These are phyloP conservation scores for Flaveria linearis DNA, from an alignment of 129 eudicot species.

Conservation along the genomic window DNA sequence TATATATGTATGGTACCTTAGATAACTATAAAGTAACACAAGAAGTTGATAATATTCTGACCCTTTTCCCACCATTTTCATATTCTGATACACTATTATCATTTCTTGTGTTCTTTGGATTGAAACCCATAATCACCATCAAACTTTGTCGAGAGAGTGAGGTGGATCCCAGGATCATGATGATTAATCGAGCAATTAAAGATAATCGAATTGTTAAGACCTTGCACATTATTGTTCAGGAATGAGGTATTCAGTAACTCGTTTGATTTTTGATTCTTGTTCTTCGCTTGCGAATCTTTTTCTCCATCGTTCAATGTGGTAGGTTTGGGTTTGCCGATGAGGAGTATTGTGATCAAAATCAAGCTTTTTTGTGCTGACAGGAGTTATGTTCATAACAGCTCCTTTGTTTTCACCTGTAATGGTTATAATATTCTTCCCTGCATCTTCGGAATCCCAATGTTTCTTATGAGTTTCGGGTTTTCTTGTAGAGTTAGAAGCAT, in stretches of 20 bases:
- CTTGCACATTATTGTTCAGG: constrained; percentile 73
- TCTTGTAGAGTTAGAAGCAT: constrained; percentile 27
- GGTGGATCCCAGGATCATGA: constrained; percentile 66
- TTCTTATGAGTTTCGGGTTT: constrained; percentile 36
- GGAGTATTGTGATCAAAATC: neutral
- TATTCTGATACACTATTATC: neutral
- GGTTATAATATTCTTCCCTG: constrained; percentile 50
- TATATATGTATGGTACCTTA: neutral
- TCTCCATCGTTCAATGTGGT: constrained; percentile 19
- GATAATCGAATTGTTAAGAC: constrained; percentile 58
- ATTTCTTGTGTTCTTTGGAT: constrained; percentile 26
- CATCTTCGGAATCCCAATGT: constrained; percentile 37
- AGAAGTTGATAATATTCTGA: constrained; percentile 24
- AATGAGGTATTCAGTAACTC: constrained; percentile 36
- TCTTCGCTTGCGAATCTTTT: constrained; percentile 23
- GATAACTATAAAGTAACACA: neutral
- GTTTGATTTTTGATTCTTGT: constrained; percentile 28
- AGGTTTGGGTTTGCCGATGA: constrained; percentile 1
- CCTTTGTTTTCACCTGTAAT: constrained; percentile 70
- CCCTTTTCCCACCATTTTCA: constrained; percentile 22
- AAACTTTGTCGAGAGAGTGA: constrained; percentile 40
- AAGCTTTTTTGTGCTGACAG: constrained; percentile 21
- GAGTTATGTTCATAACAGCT: constrained; percentile 56
- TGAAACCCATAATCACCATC: constrained; percentile 24
- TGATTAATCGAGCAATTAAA: constrained; percentile 35